Evolutionary conservation across 306 rosid species (phyloP), one percentile per base, ranked within the genome.

Genomic region (Trifolium dubium): DNA sequence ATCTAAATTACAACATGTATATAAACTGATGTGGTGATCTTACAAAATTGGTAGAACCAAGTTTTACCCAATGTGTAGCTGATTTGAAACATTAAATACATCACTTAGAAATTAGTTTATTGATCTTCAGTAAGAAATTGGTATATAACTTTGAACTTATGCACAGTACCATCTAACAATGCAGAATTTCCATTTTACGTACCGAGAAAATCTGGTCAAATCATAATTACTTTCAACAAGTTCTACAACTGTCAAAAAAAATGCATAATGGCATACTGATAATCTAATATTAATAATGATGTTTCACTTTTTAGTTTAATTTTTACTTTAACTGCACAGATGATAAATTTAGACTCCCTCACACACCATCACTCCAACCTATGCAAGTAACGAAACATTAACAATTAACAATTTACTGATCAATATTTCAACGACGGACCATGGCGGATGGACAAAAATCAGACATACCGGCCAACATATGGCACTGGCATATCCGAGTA

Each of bases 51-150:
- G 37, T 43, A 64, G 56, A 46, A 34, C 53, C 61, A 67, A 46
- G 41, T 49, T 67, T 59, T 49, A 60, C 72, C 28, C 77, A 75
- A 62, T 15, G 30, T 3, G 60, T 12, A 47, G 72, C 71, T 69
- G 8, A 63, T 39, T 50, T 64, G 60, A 71, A 62, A 71, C 62
- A 47, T 58, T 8, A 58, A 18, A 56, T 29, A 43, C 56, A 63
- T 23, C 37, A 35, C 31, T 69, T 35, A 29, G 19, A 65, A 58
- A 55, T 30, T 31, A 53, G 46, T 71, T 54, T 56, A 76, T 2
- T 64, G 54, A 61, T 63, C 54, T 64, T 23, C 23, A 23, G 23
- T 37, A 4, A 50, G 23, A 40, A 61, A 32, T 23, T 47, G 35
- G n/a, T 64, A 70, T 34, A 32, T 44, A 70, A 9, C 66, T 47